phyloP scores from a whole-genome alignment of 2,329 filamentous ascomycete species.

The Didymosphaeria variabile region DNA sequence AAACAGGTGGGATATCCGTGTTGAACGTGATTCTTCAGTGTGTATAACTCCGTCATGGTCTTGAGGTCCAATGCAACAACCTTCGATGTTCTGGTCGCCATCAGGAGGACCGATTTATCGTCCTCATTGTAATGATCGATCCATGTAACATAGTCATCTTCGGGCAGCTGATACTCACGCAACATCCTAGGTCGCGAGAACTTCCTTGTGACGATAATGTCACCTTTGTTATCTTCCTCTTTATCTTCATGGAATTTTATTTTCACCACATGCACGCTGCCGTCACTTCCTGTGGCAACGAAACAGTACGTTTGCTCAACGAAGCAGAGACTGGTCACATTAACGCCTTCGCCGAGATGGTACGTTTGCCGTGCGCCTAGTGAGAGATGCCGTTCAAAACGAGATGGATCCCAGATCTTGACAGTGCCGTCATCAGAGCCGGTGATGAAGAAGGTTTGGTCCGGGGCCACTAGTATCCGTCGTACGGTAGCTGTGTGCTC shows the following conservation, averaged over 20 bases:
- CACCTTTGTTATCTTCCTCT: slow-evolving; percentile 63
- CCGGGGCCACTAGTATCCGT: slow-evolving; percentile 81
- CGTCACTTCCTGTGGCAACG: slow-evolving; percentile 87
- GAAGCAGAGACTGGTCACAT: slow-evolving; percentile 85
- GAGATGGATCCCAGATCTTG: slow-evolving; percentile 90
- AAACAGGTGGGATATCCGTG: slow-evolving; percentile 94
- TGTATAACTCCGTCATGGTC: slow-evolving; percentile 83
- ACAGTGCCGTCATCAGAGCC: slow-evolving; percentile 90
- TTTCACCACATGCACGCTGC: slow-evolving; percentile 82
- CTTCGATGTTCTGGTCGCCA: slow-evolving; percentile 87
- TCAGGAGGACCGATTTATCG: slow-evolving; percentile 79
- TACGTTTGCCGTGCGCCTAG: slow-evolving; percentile 89
- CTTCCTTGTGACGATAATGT: slow-evolving; percentile 53
- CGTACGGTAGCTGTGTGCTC: slow-evolving; percentile 88
- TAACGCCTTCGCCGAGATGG: slow-evolving; percentile 73
- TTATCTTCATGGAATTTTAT: slow-evolving; percentile 56
- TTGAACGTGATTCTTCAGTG: slow-evolving; percentile 85
- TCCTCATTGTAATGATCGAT: slow-evolving; percentile 90
- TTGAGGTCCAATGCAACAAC: slow-evolving; percentile 86
- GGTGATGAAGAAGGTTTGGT: slow-evolving; percentile 94
- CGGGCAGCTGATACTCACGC: slow-evolving; percentile 76
- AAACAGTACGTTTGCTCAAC: slow-evolving; percentile 95
- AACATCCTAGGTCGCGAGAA: slow-evolving; percentile 82
- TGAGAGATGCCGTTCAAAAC: slow-evolving; percentile 89
- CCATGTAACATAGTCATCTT: slow-evolving; percentile 83